These are phyloP conservation scores for Marasmius oreades DNA, from an alignment of 1,284 basidiomycete genomes.

Conservation along the genomic window DNA sequence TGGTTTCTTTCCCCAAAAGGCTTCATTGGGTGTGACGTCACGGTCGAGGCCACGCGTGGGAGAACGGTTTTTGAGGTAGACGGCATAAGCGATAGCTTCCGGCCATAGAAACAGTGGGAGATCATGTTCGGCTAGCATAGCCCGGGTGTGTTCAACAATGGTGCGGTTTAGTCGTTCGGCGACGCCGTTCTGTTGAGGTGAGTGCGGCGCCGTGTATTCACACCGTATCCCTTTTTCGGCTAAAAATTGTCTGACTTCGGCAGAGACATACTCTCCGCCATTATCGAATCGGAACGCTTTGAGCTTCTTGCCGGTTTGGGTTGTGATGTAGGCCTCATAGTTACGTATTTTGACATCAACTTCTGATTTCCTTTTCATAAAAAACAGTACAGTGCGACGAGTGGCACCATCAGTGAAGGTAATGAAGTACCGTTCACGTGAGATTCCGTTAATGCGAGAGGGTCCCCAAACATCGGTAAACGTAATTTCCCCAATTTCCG, in stretches of 20 bases:
- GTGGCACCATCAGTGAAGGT: constrained; percentile 29
- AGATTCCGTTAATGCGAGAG: constrained; percentile 16
- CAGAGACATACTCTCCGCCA: constrained; percentile 4
- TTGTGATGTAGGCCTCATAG: neutral
- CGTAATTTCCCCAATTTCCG: constrained; percentile 22
- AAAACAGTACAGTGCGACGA: constrained; percentile 21
- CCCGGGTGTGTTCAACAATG: constrained; percentile 12
- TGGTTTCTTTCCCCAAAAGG: constrained; percentile 19
- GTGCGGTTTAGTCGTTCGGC: constrained; percentile 22
- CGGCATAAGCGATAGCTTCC: constrained; percentile 6
- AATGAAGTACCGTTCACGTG: constrained; percentile 26
- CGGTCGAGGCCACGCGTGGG: neutral
- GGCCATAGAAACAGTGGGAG: constrained; percentile 18
- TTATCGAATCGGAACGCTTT: neutral
- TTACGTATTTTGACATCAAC: neutral
- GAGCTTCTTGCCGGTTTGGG: neutral
- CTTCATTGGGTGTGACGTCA: constrained; percentile 22
- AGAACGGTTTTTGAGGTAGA: constrained; percentile 7
- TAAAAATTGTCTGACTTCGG: neutral
- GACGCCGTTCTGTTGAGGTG: constrained; percentile 20
- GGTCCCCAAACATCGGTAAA: constrained; percentile 30
- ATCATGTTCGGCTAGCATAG: constrained; percentile 19
- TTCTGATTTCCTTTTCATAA: constrained; percentile 23
- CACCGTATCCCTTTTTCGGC: neutral
- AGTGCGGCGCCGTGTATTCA: constrained; percentile 7